phyloP scores from a whole-genome alignment of 2,329 filamentous ascomycete species.

The Microdochium bolleyi region DNA sequence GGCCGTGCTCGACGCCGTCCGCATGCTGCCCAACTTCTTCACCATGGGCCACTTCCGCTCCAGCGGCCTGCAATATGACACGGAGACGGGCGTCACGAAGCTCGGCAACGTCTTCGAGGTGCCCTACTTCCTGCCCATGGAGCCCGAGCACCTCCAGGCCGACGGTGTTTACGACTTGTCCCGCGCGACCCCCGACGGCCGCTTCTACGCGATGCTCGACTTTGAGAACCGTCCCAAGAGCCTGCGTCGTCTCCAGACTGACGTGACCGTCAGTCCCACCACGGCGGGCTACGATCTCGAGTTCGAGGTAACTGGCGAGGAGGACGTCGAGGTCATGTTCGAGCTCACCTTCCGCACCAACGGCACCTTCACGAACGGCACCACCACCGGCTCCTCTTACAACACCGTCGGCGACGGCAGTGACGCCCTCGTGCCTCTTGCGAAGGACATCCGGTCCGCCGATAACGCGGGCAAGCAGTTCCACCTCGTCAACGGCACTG shows the following conservation, averaged over 20 bases:
- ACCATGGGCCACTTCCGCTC: conserved; percentile 12
- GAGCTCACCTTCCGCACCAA: conserved; percentile 9
- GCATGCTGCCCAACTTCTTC: conserved; percentile 11
- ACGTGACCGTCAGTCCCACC: conserved; percentile 7
- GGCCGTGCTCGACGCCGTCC: conserved; percentile 7
- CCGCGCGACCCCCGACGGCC: conserved; percentile 7
- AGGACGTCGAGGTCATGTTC: conserved; percentile 9
- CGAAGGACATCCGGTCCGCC: background rate
- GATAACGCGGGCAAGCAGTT: conserved; percentile 4
- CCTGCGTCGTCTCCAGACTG: conserved; percentile 8
- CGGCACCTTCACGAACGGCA: conserved; percentile 5
- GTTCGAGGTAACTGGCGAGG: conserved; percentile 10
- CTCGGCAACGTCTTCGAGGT: conserved; percentile 9
- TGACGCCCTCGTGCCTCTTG: too few species aligned
- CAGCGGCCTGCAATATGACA: conserved; percentile 4
- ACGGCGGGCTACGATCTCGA: conserved; percentile 6
- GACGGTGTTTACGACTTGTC: conserved; percentile 7
- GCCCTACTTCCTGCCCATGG: conserved; percentile 11
- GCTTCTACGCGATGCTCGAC: conserved; percentile 10
- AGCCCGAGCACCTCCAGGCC: conserved; percentile 5
- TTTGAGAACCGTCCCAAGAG: conserved; percentile 9
- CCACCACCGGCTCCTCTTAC: too few species aligned
- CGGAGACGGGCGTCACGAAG: conserved; percentile 1
- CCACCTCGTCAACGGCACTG: conserved; percentile 8
- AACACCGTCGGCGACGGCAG: too few species aligned